A percentile compares a stretch with the other conserved stretches of the same genome.
These are phyloP conservation scores for Ceratocystiopsis brevicomis DNA, from an alignment of 2,329 filamentous ascomycete species.

Conservation along the genomic window DNA sequence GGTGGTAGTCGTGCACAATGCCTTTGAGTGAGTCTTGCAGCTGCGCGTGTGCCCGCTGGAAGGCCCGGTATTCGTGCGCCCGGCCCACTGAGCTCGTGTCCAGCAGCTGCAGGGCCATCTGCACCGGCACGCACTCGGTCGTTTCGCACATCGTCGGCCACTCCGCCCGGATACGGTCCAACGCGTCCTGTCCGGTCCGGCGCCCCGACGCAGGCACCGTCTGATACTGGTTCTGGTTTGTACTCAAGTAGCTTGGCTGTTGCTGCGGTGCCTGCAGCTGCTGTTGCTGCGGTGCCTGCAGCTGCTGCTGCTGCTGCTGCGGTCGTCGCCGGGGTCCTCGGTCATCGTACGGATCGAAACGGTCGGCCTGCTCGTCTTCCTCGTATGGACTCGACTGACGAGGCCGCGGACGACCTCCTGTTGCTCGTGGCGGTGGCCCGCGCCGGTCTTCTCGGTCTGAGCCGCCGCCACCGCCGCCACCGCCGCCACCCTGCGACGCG, in stretches of 20 bases:
- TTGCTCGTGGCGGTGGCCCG: too few species aligned
- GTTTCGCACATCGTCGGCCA: constrained; percentile 85
- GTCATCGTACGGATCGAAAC: constrained; percentile 3
- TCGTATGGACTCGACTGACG: constrained; percentile 2
- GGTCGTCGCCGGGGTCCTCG: constrained; percentile 7
- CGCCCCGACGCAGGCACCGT: constrained; percentile 30
- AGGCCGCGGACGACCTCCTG: neutral
- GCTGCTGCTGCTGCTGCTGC: constrained; percentile 8
- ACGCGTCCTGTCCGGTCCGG: constrained; percentile 38
- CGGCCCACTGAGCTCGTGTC: constrained; percentile 85
- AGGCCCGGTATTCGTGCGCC: constrained; percentile 71
- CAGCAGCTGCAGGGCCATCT: constrained; percentile 85
- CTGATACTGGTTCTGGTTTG: neutral
- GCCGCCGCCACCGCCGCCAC: neutral
- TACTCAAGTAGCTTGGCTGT: neutral
- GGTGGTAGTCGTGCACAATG: constrained; percentile 96
- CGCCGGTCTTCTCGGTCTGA: too few species aligned
- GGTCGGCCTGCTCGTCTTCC: constrained; percentile 2
- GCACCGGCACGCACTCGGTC: constrained; percentile 68
- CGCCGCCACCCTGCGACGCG: neutral
- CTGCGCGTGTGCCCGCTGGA: constrained; percentile 65
- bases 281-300: constrained; percentile 4
- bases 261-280: constrained; percentile 5
- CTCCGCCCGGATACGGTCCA: constrained; percentile 69
- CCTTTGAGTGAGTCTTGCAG: constrained; percentile 84